Conservation (phyloP, 148 eudicot genomes). For the Spergularia bocconei region DNA sequence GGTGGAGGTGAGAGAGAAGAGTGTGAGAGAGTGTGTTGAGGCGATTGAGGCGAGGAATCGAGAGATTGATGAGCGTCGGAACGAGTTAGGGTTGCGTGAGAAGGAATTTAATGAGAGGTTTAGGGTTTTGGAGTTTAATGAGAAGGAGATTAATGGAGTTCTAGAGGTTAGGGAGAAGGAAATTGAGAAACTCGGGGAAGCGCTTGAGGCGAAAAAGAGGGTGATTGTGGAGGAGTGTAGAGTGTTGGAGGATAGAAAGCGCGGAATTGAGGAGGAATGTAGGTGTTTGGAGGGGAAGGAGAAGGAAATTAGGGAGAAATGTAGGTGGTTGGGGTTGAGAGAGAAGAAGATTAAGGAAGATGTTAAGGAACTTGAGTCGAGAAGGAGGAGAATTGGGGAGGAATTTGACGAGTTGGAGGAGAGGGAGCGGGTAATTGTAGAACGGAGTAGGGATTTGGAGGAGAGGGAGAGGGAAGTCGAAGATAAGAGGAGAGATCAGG, state of each 20-base stretch:
- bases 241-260: neutral
- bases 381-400: slow-evolving; percentile 2
- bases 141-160: neutral
- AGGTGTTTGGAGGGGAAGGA: slow-evolving; percentile 8
- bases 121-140: neutral
- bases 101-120: neutral
- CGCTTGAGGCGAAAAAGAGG: slow-evolving; percentile 10
- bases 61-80: neutral
- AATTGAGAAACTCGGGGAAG: neutral
- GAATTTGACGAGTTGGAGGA: neutral
- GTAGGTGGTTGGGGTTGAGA: neutral
- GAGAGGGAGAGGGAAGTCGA: neutral
- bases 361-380: neutral
- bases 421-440: neutral
- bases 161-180: neutral
- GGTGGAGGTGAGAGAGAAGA: slow-evolving; percentile 2
- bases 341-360: slow-evolving; percentile 7
- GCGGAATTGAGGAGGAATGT: neutral
- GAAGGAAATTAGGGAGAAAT: slow-evolving; percentile 4
- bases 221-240: neutral
- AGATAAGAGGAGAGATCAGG: neutral
- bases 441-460: slow-evolving; percentile 3
- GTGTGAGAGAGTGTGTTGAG: neutral
- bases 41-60: slow-evolving; percentile 9
- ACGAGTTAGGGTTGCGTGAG: slow-evolving; percentile 1